Base-by-base conservation (phyloP, 768 basidiomycete species). In the Pleurotus djamor region DNA sequence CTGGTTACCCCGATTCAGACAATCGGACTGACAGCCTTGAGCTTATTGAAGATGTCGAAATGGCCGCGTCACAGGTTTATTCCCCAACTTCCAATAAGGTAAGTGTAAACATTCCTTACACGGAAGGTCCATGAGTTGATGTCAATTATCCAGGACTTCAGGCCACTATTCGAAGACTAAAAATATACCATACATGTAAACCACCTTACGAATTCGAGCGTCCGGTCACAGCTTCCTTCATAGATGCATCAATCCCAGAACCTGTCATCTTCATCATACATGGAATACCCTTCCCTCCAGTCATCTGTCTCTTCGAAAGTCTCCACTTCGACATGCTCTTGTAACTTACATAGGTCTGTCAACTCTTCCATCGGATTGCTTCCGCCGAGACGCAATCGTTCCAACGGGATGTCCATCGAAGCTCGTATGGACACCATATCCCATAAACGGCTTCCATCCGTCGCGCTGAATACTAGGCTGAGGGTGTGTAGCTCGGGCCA, bases 121-220 rank as follows among this genome's bases (percentile, higher is more conserved):
- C 48, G 41, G 50, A 41, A 35, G 8, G 17, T 38, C 16, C 28
- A 37, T 4, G 28, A 7, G 35, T 17, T 37, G 35, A 12, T 17
- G 21, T n/a, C 17, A 5, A 56, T 47, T 58, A 57, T 52, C 5
- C 59, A 81, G 78, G 61, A 68, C 28, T 84, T 84, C 66, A 77
- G 75, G 65, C 80, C 83, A 13, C 66, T 84, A 14, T 84, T 84
- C 61, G 77, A 82, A 58, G 82, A 84, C 67, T 84, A 66, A 59
- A 44, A 52, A 44, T 48, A 59, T 13, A 59, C 45, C 43, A 12
- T 48, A 13, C 28, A 4, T n/a, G 21, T 38, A 45, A 28, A 28
- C 21, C 21, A 28, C 21, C 21, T 28, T 28, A 28, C 21, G 1
- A 1, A 28, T 28, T 28, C 21, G 21, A 28, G 21, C 21, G 21